Conservation (phyloP, 257 asterid species). For the Gynochthodes officinalis region DNA sequence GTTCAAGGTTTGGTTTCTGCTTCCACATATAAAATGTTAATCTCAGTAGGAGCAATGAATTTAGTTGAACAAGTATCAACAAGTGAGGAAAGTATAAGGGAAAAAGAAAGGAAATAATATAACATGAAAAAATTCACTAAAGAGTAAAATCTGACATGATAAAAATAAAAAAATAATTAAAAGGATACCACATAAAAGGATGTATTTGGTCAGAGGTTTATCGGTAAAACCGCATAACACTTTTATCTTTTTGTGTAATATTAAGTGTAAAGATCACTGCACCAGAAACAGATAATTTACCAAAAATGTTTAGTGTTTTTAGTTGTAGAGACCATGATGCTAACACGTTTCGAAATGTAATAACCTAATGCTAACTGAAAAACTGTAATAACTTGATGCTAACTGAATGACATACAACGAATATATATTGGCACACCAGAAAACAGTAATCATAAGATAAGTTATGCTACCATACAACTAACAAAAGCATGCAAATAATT, state of each 20-base stretch:
- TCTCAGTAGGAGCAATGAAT: neutral
- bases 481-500: neutral
- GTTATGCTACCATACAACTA: neutral
- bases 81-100: neutral
- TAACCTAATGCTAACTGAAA: neutral
- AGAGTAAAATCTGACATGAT: neutral
- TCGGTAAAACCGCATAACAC: too few species aligned
- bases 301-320: too few species aligned
- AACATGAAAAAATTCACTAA: neutral
- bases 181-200: neutral
- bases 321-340: too few species aligned
- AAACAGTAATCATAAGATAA: too few species aligned
- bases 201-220: too few species aligned
- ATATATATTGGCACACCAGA: neutral
- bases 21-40: slow-evolving; percentile 35
- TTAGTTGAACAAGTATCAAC: neutral
- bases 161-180: neutral
- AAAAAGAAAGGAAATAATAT: neutral
- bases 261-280: too few species aligned
- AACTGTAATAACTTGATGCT: neutral
- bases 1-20: slow-evolving; percentile 39
- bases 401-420: neutral
- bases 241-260: too few species aligned
- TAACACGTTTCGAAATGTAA: neutral
- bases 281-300: too few species aligned